These are phyloP conservation scores for Aureobasidium subglaciale DNA, from an alignment of 2,329 filamentous ascomycete genomes.

Conservation along the genomic window DNA sequence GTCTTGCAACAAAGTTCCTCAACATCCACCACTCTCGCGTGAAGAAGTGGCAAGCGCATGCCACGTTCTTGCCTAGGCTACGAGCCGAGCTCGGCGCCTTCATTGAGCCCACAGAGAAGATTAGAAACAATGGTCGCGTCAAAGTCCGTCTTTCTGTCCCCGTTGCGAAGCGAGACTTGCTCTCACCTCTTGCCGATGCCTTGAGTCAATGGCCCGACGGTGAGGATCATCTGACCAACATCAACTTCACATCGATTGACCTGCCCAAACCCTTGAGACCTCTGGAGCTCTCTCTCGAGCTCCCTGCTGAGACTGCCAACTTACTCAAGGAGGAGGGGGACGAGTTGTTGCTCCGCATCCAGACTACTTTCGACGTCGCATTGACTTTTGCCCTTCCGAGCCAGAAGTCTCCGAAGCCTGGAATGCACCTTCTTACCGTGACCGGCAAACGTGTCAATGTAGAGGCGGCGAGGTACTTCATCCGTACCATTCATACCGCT, in stretches of 20 bases:
- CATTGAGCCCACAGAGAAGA: neutral
- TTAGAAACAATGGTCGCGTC: neutral
- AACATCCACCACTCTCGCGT: too few relatives aligned
- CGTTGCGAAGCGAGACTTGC: too few relatives aligned
- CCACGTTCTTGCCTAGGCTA: neutral
- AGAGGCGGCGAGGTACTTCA: neutral
- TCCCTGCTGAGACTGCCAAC: neutral
- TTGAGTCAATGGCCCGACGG: too few relatives aligned
- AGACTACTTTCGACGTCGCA: neutral
- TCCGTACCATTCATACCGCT: neutral
- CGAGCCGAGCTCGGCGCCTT: neutral
- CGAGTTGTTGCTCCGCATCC: neutral
- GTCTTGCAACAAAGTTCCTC: neutral
- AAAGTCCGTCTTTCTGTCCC: neutral
- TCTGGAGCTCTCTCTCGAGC: neutral
- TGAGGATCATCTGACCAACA: too few relatives aligned
- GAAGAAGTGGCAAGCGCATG: too few relatives aligned
- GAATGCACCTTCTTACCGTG: neutral
- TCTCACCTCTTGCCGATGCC: too few relatives aligned
- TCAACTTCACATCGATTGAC: too few relatives aligned
- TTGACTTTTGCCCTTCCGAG: neutral
- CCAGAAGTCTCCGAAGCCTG: neutral
- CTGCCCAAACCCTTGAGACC: neutral
- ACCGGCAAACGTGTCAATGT: neutral
- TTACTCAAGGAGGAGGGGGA: neutral